Evolutionary conservation across 306 rosid genomes (phyloP).

Genomic region (Phaseolus lunatus): DNA sequence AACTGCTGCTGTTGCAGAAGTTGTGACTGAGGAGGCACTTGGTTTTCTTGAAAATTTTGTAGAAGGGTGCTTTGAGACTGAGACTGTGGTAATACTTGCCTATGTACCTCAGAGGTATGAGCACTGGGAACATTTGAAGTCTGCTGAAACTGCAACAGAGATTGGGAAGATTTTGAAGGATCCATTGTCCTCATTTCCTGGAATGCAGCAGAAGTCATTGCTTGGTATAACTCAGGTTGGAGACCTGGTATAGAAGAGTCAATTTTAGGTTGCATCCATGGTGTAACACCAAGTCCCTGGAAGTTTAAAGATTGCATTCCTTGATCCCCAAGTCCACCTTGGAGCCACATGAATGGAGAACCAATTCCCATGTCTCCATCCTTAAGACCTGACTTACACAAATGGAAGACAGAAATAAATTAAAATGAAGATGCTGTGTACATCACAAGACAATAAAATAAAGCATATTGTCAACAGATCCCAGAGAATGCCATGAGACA

Average conservation of each 20-base stretch:
- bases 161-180: constrained; percentile 65
- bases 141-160: constrained; percentile 79
- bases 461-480: constrained; percentile 19
- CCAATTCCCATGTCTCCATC: constrained; percentile 71
- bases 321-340: constrained; percentile 72
- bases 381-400: constrained; percentile 66
- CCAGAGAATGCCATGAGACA: constrained; percentile 9
- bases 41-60: constrained; percentile 64
- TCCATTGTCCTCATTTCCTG: constrained; percentile 81
- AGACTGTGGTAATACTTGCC: constrained; percentile 76
- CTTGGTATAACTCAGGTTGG: constrained; percentile 83
- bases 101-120: constrained; percentile 63
- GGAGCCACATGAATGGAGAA: constrained; percentile 82
- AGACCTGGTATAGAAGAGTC: constrained; percentile 76
- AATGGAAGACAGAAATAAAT: constrained; percentile 1
- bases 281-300: constrained; percentile 79
- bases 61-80: constrained; percentile 68
- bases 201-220: constrained; percentile 86
- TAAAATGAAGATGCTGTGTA: constrained; percentile 10
- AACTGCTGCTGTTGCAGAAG: constrained; percentile 68
- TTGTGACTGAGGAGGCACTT: constrained; percentile 53
- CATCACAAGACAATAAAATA: constrained; percentile 27
- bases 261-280: constrained; percentile 88
- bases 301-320: constrained; percentile 80
- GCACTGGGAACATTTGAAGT: constrained; percentile 62